Evolutionary conservation across 106 monocot species (phyloP).

Genomic region (Allium fistulosum): DNA sequence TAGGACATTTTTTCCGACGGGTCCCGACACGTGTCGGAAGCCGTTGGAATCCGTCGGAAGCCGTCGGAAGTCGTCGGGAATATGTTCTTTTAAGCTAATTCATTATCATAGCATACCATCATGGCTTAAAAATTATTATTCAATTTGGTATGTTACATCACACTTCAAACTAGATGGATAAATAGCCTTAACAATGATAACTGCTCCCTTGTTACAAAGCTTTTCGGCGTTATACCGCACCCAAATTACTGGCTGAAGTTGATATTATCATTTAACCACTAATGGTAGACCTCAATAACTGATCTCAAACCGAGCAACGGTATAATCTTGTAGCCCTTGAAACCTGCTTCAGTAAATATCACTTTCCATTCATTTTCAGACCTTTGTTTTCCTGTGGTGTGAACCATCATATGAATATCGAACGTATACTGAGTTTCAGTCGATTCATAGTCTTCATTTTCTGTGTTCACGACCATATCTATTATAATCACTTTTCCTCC

Average conservation of each 20-base stretch:
- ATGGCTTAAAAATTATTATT: too few species aligned
- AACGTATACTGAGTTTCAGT: conserved; percentile 4
- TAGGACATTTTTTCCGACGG: too few species aligned
- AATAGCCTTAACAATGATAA: too few species aligned
- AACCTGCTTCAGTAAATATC: conserved; percentile 5
- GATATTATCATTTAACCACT: neutral
- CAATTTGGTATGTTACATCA: too few species aligned
- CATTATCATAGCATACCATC: too few species aligned
- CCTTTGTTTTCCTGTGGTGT: conserved; percentile 10
- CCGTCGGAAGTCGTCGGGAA: too few species aligned
- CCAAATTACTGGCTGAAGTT: neutral
- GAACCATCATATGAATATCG: conserved; percentile 16
- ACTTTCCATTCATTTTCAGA: neutral
- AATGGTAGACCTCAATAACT: conserved; percentile 8
- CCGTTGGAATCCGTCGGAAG: too few species aligned
- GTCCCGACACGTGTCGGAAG: too few species aligned
- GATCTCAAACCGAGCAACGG: conserved; percentile 9
- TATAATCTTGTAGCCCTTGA: conserved; percentile 2
- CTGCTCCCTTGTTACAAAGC: too few species aligned
- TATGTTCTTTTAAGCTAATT: too few species aligned
- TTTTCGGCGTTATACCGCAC: too few species aligned
- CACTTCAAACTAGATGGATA: too few species aligned
- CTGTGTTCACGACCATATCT: conserved; percentile 13
- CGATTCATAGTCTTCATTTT: neutral
- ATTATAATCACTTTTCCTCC: conserved; percentile 23